Conservation (phyloP, 352 stramenopile species). For the Thalassiosira ordinaria region DNA sequence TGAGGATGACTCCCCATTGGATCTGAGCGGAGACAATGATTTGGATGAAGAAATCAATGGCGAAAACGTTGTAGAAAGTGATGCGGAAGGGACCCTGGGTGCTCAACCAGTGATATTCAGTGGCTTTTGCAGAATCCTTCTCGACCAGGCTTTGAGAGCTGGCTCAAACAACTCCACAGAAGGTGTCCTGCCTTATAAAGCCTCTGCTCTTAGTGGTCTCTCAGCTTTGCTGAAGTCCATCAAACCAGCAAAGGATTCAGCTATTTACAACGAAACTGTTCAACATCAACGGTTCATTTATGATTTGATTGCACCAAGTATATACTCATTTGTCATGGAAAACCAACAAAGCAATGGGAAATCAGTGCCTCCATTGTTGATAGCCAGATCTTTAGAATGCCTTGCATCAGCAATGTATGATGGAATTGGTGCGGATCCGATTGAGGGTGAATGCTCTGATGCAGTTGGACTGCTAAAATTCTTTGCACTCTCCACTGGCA, state of each 20-base stretch:
- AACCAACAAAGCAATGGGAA: constrained; percentile 35
- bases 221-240: constrained; percentile 56
- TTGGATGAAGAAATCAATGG: constrained; percentile 32
- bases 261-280: constrained; percentile 20
- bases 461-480: constrained; percentile 51
- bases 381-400: constrained; percentile 72
- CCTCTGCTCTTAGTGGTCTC: constrained; percentile 58
- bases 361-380: constrained; percentile 57
- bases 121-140: constrained; percentile 70
- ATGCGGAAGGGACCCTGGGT: constrained; percentile 14
- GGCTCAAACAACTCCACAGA: constrained; percentile 49
- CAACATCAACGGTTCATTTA: constrained; percentile 46
- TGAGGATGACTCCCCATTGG: constrained; percentile 35
- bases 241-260: constrained; percentile 20
- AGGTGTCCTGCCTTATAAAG: constrained; percentile 73
- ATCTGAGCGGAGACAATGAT: constrained; percentile 44
- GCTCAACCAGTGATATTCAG: constrained; percentile 45
- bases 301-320: constrained; percentile 32
- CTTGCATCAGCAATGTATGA: constrained; percentile 66
- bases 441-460: constrained; percentile 15
- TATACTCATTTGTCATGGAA: constrained; percentile 43
- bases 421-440: constrained; percentile 42
- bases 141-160: constrained; percentile 63
- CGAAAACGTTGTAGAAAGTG: constrained; percentile 6
- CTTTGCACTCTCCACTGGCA: constrained; percentile 44